Conservation (phyloP, 805 yeast species). For the Zygosaccharomyces siamensis region DNA sequence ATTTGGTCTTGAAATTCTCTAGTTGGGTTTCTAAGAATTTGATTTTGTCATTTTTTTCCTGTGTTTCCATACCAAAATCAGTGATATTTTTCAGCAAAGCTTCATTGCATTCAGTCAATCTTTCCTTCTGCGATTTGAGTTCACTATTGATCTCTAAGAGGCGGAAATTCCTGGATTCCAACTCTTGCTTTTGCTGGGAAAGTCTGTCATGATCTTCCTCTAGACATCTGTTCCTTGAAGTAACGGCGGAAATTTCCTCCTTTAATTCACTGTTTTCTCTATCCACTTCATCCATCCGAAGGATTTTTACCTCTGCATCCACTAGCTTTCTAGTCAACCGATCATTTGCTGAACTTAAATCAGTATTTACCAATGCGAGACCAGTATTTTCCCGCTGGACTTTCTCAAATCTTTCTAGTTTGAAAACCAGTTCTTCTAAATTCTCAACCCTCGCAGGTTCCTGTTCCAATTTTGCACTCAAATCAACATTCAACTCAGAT, state of each 20-base stretch:
- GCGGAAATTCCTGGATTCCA: background rate
- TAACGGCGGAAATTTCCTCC: background rate
- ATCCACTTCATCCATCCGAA: background rate
- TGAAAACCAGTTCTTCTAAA: background rate
- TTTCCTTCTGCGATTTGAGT: background rate
- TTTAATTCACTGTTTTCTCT: background rate
- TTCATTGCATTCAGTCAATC: background rate
- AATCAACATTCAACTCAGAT: background rate
- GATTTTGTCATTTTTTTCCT: conserved; percentile 1
- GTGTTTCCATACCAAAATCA: background rate
- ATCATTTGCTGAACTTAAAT: conserved; percentile 1
- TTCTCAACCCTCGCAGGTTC: background rate
- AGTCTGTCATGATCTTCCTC: background rate
- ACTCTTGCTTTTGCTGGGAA: background rate
- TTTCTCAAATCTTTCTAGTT: background rate
- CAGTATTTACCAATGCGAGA: conserved; percentile 1
- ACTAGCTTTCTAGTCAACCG: background rate
- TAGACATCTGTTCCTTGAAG: background rate
- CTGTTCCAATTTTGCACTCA: background rate
- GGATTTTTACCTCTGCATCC: background rate
- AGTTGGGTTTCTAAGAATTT: background rate
- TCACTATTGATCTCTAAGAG: background rate
- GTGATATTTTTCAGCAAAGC: background rate
- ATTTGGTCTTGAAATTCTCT: background rate
- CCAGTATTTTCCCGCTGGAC: conserved; percentile 2